phyloP scores from a whole-genome alignment of 768 basidiomycete species.

The Galerina sulciceps region DNA sequence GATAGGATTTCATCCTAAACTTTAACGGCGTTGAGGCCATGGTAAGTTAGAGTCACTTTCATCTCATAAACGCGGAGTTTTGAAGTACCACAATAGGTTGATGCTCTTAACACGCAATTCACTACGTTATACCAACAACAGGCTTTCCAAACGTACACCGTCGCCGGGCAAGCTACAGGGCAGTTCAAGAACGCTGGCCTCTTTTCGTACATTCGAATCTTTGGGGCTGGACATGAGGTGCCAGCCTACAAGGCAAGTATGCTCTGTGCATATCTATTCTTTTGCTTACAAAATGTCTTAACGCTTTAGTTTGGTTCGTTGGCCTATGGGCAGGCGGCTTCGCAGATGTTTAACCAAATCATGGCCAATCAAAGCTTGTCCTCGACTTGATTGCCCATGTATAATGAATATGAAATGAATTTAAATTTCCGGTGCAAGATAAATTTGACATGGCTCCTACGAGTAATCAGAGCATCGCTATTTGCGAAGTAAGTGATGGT shows the following conservation, averaged over 20 bases:
- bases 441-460: too few species aligned
- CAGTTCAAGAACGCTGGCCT: constrained; percentile 64
- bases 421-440: too few species aligned
- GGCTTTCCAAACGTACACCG: constrained; percentile 51
- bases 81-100: constrained; percentile 35
- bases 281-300: not conserved
- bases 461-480: too few species aligned
- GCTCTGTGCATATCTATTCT: not conserved
- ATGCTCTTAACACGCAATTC: constrained; percentile 50
- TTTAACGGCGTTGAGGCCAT: constrained; percentile 62
- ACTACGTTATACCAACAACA: constrained; percentile 44
- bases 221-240: constrained; percentile 51
- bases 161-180: constrained; percentile 53
- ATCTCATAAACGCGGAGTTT: not conserved
- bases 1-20: constrained; percentile 57
- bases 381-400: not conserved
- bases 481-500: too few species aligned
- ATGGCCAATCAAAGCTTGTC: constrained; percentile 33
- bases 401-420: too few species aligned
- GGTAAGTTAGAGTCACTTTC: constrained; percentile 31
- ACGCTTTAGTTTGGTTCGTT: constrained; percentile 35
- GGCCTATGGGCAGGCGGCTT: constrained; percentile 43
- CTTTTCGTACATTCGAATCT: constrained; percentile 58
- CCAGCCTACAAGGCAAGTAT: constrained; percentile 47
- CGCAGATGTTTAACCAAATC: constrained; percentile 48